Conservation (phyloP, 371 early-diverging fungal genomes). For the Saksenaea oblongispora region DNA sequence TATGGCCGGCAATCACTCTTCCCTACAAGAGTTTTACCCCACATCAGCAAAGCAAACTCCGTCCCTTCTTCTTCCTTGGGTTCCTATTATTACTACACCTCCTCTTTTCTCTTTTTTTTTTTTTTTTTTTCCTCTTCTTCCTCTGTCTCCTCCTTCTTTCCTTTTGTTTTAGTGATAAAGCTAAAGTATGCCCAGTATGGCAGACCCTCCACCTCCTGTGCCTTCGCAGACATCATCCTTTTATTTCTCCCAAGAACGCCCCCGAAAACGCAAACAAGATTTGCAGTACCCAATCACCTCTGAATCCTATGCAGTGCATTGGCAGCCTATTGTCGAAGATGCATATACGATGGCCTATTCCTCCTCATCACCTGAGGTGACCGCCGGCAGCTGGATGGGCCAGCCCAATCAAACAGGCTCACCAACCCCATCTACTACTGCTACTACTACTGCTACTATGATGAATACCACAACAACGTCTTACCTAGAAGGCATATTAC, state of each 20-base stretch:
- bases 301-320: neutral
- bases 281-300: slow-evolving; percentile 13
- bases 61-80: slow-evolving; percentile 1
- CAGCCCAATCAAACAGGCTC: neutral
- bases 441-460: neutral
- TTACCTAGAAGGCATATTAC: neutral
- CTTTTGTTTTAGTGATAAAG: neutral
- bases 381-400: neutral
- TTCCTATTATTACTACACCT: too few relatives aligned
- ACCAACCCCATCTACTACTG: neutral
- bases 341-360: neutral
- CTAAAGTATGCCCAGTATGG: neutral
- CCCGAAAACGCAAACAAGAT: slow-evolving; percentile 24
- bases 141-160: neutral
- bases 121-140: neutral
- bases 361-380: neutral
- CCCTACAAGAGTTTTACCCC: neutral
- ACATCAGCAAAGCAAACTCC: slow-evolving; percentile 1
- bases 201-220: neutral
- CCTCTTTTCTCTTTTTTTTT: neutral
- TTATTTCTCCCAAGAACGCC: neutral
- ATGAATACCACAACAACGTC: neutral
- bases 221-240: neutral
- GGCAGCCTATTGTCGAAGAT: neutral
- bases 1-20: neutral